Evolutionary conservation across 108 stramenopile genomes (phyloP), one percentile per base, ranked within the genome.

Genomic region (Asterionellopsis glacialis): DNA sequence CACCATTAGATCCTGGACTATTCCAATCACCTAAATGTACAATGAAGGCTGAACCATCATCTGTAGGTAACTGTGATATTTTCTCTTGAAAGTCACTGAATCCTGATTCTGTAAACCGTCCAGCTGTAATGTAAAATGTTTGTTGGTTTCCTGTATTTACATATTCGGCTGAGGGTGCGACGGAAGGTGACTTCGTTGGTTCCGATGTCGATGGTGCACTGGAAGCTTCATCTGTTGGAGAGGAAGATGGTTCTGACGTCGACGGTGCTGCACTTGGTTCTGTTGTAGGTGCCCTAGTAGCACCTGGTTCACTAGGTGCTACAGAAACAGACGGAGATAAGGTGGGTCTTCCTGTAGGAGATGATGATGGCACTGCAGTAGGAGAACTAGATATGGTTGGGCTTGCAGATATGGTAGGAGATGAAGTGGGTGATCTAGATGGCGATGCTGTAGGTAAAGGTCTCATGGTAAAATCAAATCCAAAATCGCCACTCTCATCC

Each of bases 21-120:
- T 75, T 81, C 74, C 74, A 81, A 61, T 75, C 70, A 13, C 80
- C 80, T 15, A 81, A 44, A 24, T 81, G 70, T 22, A 75, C 59
- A 51, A 81, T 16, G 18, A 75, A 59, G 13, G 65, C 48, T 23
- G 53, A 58, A 18, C 28, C 64, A 49, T 61, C 59, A 40, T 59
- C 24, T 5, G 26, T 51, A 13, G 74, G 67, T 15, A 75, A 55
- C 10, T 63, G 38, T 0, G 38, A 26, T 3, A 72, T 47, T 13
- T 65, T 38, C 7, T 65, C 67, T 14, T 60, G 51, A 14, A 79
- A 41, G n/a, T 40, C 38, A 0, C 55, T 27, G 11, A 70, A 41
- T 10, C 18, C 39, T 41, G 63, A 65, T 49, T 51, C 67, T 28
- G 51, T 28, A 33, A 71, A 71, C 22, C 67, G 41, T 45, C 80